phyloP scores from a whole-genome alignment of 2,329 filamentous ascomycete genomes.

The Calonectria pteridis region DNA sequence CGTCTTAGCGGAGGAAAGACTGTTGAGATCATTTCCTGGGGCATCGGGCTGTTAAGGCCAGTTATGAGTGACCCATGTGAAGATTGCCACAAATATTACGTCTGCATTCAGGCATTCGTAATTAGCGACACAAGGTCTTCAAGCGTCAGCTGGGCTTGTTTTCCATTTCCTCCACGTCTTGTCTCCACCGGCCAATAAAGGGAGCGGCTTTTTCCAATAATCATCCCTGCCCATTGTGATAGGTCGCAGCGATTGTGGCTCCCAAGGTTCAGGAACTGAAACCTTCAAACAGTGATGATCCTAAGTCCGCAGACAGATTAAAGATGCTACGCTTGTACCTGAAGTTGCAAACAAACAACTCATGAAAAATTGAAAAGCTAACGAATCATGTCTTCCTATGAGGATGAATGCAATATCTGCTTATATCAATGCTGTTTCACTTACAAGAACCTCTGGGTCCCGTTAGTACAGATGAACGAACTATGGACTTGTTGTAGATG shows the following conservation, averaged over 20 bases:
- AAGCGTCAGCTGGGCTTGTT: background rate
- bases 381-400: background rate
- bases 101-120: conserved; percentile 1
- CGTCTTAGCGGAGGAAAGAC: background rate
- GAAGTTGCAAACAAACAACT: background rate
- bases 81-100: background rate
- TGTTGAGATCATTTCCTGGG: background rate
- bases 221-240: background rate
- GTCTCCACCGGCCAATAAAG: background rate
- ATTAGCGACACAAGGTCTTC: background rate
- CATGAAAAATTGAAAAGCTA: background rate
- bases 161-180: background rate
- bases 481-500: background rate
- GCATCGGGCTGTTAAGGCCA: background rate
- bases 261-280: conserved; percentile 7
- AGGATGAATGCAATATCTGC: background rate
- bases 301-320: background rate
- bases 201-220: background rate
- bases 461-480: background rate
- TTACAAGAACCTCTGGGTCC: background rate
- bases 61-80: background rate
- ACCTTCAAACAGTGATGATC: background rate
- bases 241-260: background rate
- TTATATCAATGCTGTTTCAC: background rate
- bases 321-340: background rate